Conservation (phyloP, 345 rosid species). For the Pseudoturritis turrita region DNA sequence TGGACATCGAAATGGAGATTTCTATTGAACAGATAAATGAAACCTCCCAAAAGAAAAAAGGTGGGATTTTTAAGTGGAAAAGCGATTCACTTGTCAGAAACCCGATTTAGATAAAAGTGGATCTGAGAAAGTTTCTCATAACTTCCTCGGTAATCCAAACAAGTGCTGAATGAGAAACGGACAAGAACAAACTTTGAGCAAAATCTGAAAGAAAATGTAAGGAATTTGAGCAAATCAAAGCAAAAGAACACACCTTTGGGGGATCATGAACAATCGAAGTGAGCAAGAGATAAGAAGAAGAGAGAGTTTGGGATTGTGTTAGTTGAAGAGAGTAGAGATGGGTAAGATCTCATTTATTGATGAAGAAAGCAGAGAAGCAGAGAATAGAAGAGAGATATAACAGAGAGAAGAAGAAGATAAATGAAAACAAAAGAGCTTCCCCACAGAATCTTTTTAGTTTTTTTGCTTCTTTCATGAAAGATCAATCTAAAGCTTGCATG, state of each 20-base stretch:
- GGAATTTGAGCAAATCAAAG: not conserved
- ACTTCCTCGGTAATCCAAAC: not conserved
- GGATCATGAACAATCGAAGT: conserved; percentile 2
- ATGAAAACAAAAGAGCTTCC: conserved; percentile 17
- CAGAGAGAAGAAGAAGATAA: not conserved
- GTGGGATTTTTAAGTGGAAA: not conserved
- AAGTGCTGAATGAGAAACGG: not conserved
- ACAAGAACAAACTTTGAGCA: not conserved
- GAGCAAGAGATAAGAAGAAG: conserved; percentile 7
- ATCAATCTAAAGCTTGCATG: conserved; percentile 1
- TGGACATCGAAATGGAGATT: not conserved
- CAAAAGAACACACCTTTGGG: conserved; percentile 21
- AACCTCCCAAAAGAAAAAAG: not conserved
- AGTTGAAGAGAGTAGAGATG: conserved; percentile 6
- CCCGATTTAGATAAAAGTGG: not conserved
- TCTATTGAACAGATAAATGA: not conserved
- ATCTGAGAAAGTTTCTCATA: conserved; percentile 2
- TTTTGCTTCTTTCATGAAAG: conserved; percentile 1
- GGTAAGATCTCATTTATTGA: conserved; percentile 43
- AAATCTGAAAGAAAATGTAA: not conserved
- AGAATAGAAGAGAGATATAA: not conserved
- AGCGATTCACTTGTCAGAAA: conserved; percentile 5
- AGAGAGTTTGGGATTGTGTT: conserved; percentile 9
- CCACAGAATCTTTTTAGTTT: conserved; percentile 28
- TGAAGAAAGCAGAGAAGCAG: conserved; percentile 15